Evolutionary conservation across 139 green algal genomes (phyloP).

Genomic region (Dunaliella primolecta): DNA sequence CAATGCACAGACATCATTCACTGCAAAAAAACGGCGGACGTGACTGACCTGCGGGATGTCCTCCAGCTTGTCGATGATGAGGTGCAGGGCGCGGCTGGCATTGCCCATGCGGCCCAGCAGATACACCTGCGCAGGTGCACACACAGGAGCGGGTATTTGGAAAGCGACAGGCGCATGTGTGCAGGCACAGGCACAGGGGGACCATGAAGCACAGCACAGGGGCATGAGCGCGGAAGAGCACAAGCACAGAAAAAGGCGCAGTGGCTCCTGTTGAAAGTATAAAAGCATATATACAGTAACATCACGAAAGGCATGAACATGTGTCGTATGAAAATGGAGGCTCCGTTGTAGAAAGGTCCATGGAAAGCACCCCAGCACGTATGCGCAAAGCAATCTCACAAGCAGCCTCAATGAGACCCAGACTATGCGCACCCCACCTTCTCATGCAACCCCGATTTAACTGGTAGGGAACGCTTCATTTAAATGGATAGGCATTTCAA

Average conservation of each 20-base stretch:
- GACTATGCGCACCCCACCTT: too few species aligned
- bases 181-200: neutral
- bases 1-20: too few species aligned
- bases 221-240: neutral
- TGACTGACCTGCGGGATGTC: constrained; percentile 85
- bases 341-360: neutral
- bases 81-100: constrained; percentile 61
- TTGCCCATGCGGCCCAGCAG: constrained; percentile 89
- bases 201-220: neutral
- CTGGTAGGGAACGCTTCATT: too few species aligned
- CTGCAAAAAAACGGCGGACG: too few species aligned
- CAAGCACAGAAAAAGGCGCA: neutral
- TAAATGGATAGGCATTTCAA: too few species aligned
- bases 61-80: constrained; percentile 84
- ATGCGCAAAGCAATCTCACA: neutral
- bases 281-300: neutral
- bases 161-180: neutral
- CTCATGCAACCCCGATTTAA: too few species aligned
- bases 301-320: neutral
- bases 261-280: neutral
- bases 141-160: neutral
- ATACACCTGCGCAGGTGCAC: constrained; percentile 59
- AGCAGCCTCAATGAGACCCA: too few species aligned
- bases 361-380: neutral
- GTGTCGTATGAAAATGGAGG: neutral